Conservation (phyloP, 768 basidiomycete genomes). For the Russula sp. region DNA sequence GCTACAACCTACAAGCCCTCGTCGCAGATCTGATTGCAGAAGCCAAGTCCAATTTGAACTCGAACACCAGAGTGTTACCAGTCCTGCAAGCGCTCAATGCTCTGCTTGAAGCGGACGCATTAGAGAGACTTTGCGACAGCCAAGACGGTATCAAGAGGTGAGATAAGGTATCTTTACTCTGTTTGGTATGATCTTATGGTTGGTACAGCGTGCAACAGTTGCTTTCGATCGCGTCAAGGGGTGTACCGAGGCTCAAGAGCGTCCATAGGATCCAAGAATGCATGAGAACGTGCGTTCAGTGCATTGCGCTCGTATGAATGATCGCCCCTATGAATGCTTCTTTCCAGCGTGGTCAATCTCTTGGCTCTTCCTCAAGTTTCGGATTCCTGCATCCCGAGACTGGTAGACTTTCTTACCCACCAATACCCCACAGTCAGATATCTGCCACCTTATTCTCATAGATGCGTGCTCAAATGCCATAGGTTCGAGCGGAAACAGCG, state of each 20-base stretch:
- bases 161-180: constrained; percentile 21
- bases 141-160: constrained; percentile 47
- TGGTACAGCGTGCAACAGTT: constrained; percentile 44
- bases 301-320: background rate
- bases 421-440: constrained; percentile 66
- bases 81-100: constrained; percentile 68
- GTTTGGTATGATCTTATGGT: background rate
- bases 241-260: constrained; percentile 67
- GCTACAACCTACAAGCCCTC: constrained; percentile 46
- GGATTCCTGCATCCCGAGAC: constrained; percentile 34
- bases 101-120: constrained; percentile 60
- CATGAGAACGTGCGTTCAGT: constrained; percentile 68
- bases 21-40: constrained; percentile 50
- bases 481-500: constrained; percentile 77
- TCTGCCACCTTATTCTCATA: constrained; percentile 16
- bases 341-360: constrained; percentile 55
- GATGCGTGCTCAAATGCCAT: constrained; percentile 13
- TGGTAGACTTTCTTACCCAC: constrained; percentile 66
- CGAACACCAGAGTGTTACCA: constrained; percentile 77
- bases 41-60: constrained; percentile 44
- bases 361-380: constrained; percentile 45
- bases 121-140: constrained; percentile 43
- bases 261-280: constrained; percentile 72
- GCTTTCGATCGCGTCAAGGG: constrained; percentile 50
- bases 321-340: background rate